Base-by-base conservation (phyloP, 371 early-diverging fungal genomes). In the Rhizopus delemar region DNA sequence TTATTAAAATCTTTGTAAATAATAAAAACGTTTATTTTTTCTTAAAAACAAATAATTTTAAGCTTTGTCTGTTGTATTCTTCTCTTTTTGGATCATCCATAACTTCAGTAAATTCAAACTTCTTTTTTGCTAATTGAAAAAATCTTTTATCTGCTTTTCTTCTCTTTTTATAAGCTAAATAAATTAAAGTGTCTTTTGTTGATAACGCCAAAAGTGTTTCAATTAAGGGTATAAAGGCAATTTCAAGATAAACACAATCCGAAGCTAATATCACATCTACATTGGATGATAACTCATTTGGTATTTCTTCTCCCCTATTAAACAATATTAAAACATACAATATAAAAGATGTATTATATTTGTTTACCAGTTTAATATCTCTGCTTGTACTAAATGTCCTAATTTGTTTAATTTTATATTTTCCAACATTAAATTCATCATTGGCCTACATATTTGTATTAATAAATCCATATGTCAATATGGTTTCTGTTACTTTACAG, bases 91-190 rank as follows among this genome's bases (percentile, higher is more conserved):
- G 77, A 51, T 73, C 71, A 13, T 77, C 77, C 45, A 43, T 46
- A 46, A 73, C 63, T 46, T 77, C 76, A 6, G 38, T 58, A 22
- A 77, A 45, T 16, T 50, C 57, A 46, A 80, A 80, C 33, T 71
- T 56, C 53, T 77, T 80, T 60, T 63, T 63, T 46, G 75, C 71
- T 62, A 77, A 52, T 31, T 62, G 66, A 48, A 80, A 80, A 58
- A 80, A 80, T 28, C 76, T 61, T 41, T 77, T 77, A 39, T 80
- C 78, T 6, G 78, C 81, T 39, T 73, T 80, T 62, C 81, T 66
- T 62, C 81, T 63, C 46, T 75, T 71, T 11, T 65, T 62, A 38
- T 80, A 77, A 28, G 67, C 62, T 51, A 80, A 53, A 36, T 73
- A 77, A 36, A 80, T 77, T 3, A 67, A 53, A 1, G 74, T 66